Conservation (phyloP, 805 yeast species). For the Myxozyma neglecta region DNA sequence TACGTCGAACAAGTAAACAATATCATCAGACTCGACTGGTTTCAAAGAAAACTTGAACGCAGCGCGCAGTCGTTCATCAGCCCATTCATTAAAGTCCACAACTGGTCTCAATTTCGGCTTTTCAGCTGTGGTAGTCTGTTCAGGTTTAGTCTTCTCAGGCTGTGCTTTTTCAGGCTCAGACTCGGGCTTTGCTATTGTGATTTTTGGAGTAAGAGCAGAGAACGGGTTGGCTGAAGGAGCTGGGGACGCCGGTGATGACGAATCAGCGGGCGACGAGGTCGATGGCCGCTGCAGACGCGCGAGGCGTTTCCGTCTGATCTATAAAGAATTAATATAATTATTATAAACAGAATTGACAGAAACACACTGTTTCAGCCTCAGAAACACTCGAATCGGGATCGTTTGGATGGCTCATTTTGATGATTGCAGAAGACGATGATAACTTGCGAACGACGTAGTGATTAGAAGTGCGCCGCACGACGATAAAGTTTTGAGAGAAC, state of each 20-base stretch:
- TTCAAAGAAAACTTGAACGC: constrained; percentile 19
- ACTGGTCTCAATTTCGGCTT: constrained; percentile 1
- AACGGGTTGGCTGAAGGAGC: constrained; percentile 14
- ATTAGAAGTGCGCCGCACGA: too few relatives aligned
- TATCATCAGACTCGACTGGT: neutral
- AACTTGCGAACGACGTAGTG: neutral
- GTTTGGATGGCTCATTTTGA: constrained; percentile 61
- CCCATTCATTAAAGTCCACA: constrained; percentile 24
- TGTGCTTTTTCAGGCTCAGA: too few relatives aligned
- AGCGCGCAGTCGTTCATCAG: constrained; percentile 7
- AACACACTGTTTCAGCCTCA: constrained; percentile 25
- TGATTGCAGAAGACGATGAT: constrained; percentile 41
- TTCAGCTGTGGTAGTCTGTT: neutral
- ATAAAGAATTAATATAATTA: too few relatives aligned
- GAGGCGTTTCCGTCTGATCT: constrained; percentile 52
- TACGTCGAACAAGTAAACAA: constrained; percentile 14
- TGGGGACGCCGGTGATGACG: constrained; percentile 6
- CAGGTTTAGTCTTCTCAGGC: too few relatives aligned
- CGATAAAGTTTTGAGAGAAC: too few relatives aligned
- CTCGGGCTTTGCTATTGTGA: neutral
- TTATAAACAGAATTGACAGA: neutral
- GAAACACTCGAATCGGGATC: neutral
- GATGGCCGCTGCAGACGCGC: constrained; percentile 47
- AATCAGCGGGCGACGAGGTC: neutral
- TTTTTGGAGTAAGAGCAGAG: constrained; percentile 6